phyloP scores from a whole-genome alignment of 129 eudicot species.

The Centrapalus pauciflorus region DNA sequence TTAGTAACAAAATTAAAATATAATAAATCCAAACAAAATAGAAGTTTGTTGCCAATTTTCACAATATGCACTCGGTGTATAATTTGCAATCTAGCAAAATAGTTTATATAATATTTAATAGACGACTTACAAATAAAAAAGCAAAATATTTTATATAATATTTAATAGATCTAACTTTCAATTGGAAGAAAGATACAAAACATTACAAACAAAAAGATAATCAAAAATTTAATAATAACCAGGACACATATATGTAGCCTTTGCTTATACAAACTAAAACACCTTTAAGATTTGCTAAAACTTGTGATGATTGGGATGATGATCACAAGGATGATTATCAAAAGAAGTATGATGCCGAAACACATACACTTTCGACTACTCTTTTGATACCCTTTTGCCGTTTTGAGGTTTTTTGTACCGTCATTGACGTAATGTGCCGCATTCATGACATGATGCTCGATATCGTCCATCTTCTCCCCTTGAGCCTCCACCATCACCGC shows the following conservation, averaged over 20 bases:
- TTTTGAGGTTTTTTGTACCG: constrained; percentile 69
- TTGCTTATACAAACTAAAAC: not conserved
- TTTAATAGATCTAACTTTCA: not conserved
- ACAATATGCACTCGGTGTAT: no score
- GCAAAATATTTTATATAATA: no score
- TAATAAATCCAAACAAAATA: no score
- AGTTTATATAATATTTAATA: no score
- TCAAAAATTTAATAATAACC: not conserved
- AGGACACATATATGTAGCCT: constrained; percentile 18
- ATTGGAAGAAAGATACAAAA: not conserved
- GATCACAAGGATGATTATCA: constrained; percentile 58
- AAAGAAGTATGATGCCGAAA: constrained; percentile 60
- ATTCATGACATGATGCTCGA: constrained; percentile 83
- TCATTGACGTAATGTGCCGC: constrained; percentile 73
- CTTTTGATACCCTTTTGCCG: constrained; percentile 71
- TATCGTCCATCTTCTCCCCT: constrained; percentile 94
- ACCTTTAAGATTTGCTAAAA: constrained; percentile 44
- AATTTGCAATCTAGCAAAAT: no score
- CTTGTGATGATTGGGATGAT: constrained; percentile 64
- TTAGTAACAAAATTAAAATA: no score
- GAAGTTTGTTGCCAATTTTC: no score
- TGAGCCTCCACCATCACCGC: constrained; percentile 97
- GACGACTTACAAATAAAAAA: no score
- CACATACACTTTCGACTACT: constrained; percentile 77
- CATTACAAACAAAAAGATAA: not conserved